Conservation (phyloP, 73 alveolate species). For the Paraurostyla sp. region DNA sequence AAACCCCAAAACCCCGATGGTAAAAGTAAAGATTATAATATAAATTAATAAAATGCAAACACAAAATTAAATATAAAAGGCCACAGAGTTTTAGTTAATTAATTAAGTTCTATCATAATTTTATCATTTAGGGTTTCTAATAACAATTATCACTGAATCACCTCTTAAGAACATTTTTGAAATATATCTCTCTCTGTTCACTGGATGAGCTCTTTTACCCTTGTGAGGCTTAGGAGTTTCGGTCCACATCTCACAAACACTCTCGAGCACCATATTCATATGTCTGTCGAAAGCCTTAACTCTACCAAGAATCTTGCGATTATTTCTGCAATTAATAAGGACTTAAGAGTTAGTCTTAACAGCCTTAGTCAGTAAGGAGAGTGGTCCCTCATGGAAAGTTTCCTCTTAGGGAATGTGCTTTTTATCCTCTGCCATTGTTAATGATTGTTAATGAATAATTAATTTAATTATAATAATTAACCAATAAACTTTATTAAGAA, state of each 20-base stretch:
- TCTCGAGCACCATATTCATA: slow-evolving; percentile 97
- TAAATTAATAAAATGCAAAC: too few relatives aligned
- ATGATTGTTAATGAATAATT: background rate
- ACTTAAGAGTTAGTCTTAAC: slow-evolving; percentile 97
- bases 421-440: slow-evolving; percentile 58
- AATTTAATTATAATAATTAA: background rate
- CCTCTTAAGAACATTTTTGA: slow-evolving; percentile 98
- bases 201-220: slow-evolving; percentile 95
- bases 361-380: slow-evolving; percentile 94
- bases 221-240: slow-evolving; percentile 96
- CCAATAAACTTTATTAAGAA: background rate
- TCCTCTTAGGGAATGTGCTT: slow-evolving; percentile 88
- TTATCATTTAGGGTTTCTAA: slow-evolving; percentile 90
- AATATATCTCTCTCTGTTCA: slow-evolving; percentile 96
- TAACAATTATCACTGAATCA: slow-evolving; percentile 94
- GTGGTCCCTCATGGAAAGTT: slow-evolving; percentile 93
- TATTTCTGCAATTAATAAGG: slow-evolving; percentile 96
- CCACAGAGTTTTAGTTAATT: too few relatives aligned
- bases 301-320: slow-evolving; percentile 97
- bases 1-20: too few relatives aligned
- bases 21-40: too few relatives aligned
- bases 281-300: slow-evolving; percentile 99
- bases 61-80: too few relatives aligned
- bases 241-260: slow-evolving; percentile 98
- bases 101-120: background rate